A percentile compares a stretch with the other conserved stretches of the same genome.
phyloP scores from a whole-genome alignment of 768 basidiomycete species.

The Pisolithus tinctorius region DNA sequence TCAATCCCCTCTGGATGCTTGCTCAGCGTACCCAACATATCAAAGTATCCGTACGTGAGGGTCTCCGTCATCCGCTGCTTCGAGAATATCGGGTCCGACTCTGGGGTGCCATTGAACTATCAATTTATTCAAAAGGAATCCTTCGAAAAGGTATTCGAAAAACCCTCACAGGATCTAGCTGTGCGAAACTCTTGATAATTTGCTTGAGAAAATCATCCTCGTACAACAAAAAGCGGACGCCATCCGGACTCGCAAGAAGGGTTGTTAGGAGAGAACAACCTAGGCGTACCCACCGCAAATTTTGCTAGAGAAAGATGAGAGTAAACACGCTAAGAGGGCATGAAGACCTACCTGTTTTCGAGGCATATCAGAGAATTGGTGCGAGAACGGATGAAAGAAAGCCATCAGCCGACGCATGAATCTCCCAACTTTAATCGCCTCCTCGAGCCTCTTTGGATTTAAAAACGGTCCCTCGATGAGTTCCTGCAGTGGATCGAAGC shows the following conservation, averaged over 20 bases:
- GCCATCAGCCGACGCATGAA: slow-evolving; percentile 87
- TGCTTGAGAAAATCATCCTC: slow-evolving; percentile 87
- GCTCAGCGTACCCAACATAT: slow-evolving; percentile 90
- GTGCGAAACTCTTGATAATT: slow-evolving; percentile 80
- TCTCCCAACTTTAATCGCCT: slow-evolving; percentile 84
- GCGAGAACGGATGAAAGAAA: slow-evolving; percentile 88
- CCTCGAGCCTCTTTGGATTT: slow-evolving; percentile 89
- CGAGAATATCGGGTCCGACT: slow-evolving; percentile 79
- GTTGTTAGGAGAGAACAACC: slow-evolving; percentile 81
- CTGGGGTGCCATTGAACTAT: slow-evolving; percentile 67
- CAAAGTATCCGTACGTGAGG: slow-evolving; percentile 87
- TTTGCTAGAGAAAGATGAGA: slow-evolving; percentile 40
- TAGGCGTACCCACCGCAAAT: slow-evolving; percentile 78
- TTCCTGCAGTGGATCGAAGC: slow-evolving; percentile 81
- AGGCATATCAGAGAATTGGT: slow-evolving; percentile 80
- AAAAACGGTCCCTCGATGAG: slow-evolving; percentile 88
- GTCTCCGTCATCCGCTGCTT: slow-evolving; percentile 76
- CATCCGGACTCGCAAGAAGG: slow-evolving; percentile 76
- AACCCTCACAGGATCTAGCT: slow-evolving; percentile 78
- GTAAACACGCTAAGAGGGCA: not conserved
- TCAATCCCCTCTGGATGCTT: slow-evolving; percentile 85
- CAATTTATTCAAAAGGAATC: not conserved
- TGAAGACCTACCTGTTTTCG: slow-evolving; percentile 48
- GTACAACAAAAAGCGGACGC: slow-evolving; percentile 65
- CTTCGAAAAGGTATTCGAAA: not conserved